Evolutionary conservation across 2,329 filamentous ascomycete species (phyloP).

Genomic region (Penicillium rolfsii): DNA sequence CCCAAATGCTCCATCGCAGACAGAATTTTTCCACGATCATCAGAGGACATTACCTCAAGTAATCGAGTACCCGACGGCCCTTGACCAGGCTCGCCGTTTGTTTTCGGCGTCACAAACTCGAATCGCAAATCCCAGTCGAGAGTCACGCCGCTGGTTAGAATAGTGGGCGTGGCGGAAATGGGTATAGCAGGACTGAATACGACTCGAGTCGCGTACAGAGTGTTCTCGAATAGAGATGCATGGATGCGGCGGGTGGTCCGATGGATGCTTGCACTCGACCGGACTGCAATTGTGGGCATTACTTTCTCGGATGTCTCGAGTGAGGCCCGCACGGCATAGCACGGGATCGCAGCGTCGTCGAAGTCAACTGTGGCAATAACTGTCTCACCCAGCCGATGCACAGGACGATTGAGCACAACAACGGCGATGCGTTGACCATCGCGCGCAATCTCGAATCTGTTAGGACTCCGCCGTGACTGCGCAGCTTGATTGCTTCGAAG

Average conservation of each 20-base stretch:
- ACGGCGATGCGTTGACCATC: constrained; percentile 91
- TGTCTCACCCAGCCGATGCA: constrained; percentile 86
- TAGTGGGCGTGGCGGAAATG: constrained; percentile 80
- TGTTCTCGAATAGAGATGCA: constrained; percentile 76
- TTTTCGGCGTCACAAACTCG: constrained; percentile 83
- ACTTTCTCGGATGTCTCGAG: constrained; percentile 88
- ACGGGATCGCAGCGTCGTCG: constrained; percentile 72
- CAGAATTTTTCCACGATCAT: constrained; percentile 76
- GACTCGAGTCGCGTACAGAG: constrained; percentile 76
- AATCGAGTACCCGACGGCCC: constrained; percentile 54
- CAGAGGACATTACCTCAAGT: constrained; percentile 77
- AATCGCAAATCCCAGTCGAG: constrained; percentile 87
- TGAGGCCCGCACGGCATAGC: constrained; percentile 80
- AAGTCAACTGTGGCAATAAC: constrained; percentile 87
- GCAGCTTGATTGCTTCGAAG: constrained; percentile 74
- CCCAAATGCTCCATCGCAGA: constrained; percentile 76
- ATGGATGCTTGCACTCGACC: constrained; percentile 82
- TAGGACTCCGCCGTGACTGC: constrained; percentile 76
- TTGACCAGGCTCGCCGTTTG: constrained; percentile 41
- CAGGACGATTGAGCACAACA: constrained; percentile 82
- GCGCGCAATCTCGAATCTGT: constrained; percentile 91
- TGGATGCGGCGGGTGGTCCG: constrained; percentile 84
- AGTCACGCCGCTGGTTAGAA: constrained; percentile 84
- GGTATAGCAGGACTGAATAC: constrained; percentile 85
- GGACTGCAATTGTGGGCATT: constrained; percentile 75